Evolutionary conservation across 176 grass and related monocot genomes (phyloP), one percentile per base, ranked within the genome.

Genomic region (Oryza australiensis): DNA sequence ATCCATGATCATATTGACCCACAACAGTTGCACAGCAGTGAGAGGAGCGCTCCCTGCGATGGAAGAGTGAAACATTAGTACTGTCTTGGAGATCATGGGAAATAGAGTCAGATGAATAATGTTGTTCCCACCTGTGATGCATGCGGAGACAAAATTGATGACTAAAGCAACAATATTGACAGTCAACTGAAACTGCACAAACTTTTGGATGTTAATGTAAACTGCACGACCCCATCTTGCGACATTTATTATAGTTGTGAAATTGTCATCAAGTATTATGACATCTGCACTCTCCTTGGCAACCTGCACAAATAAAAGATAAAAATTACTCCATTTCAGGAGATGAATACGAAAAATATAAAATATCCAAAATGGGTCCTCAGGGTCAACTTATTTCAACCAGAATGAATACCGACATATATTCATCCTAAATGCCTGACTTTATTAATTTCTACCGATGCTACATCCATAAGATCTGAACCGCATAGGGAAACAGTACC

Each of bases 1-100:
- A 62, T 98, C 95, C 95, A 98, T 98, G 67, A 98, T 98, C 95
- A 98, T 98, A 87, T 98, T 98, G 26, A 98, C 95, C 95, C 95
- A 98, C 83, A 98, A 83, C 82, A 98, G 34, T 80, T 98, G 95
- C 60, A 98, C 95, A 14, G 95, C 95, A 33, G 95, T 98, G 7
- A 98, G 92, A 51, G 95, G 95, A 89, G 95, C 84, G 35, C 67
- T 92, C 12, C 95, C 95, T 98, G 83, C 9, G 75, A 85, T 11
- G 15, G 35, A 35, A 66, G 66, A 78, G 49, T 38, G 23, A 68
- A 86, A 72, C 51, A 37, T 22, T 43, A 29, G 68, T 69, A 48
- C n/a, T 60, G 16, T 59, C 20, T 59, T 59, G 53, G 51, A 12
- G 26, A 40, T 59, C 37, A 85, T 70, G 42, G 26, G 9, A 7